Conservation (phyloP, 2,329 filamentous ascomycete species). For the Tolypocladium cylindrosporum region DNA sequence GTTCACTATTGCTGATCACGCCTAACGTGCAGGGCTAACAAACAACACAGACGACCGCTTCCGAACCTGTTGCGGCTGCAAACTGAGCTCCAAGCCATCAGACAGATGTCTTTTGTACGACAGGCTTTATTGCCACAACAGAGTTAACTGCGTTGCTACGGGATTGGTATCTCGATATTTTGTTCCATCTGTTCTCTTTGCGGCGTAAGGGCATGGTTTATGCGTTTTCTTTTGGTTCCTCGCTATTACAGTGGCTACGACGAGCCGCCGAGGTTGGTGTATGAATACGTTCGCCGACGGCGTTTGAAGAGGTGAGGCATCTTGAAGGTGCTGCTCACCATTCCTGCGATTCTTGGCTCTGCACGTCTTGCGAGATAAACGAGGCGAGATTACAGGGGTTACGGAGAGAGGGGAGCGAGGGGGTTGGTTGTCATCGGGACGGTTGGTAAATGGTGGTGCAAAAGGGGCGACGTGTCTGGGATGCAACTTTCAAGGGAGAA, state of each 20-base stretch:
- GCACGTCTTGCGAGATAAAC: neutral
- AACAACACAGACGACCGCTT: neutral
- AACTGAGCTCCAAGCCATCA: neutral
- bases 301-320: neutral
- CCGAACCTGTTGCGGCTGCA: neutral
- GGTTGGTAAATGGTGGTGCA: neutral
- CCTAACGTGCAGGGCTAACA: neutral
- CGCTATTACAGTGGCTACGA: slow-evolving; percentile 13
- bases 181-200: slow-evolving; percentile 8
- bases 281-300: slow-evolving; percentile 14
- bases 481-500: neutral
- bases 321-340: neutral
- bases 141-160: neutral
- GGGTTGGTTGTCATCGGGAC: neutral
- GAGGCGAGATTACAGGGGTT: neutral
- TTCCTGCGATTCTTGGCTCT: neutral
- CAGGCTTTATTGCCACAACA: neutral
- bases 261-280: slow-evolving; percentile 13
- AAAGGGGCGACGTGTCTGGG: slow-evolving; percentile 1
- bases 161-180: neutral
- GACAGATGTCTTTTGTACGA: neutral
- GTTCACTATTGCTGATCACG: neutral
- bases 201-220: slow-evolving; percentile 14
- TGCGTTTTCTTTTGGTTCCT: slow-evolving; percentile 11
- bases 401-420: neutral